phyloP scores from a whole-genome alignment of 2,329 filamentous ascomycete species.

The Purpureocillium lavendulum region DNA sequence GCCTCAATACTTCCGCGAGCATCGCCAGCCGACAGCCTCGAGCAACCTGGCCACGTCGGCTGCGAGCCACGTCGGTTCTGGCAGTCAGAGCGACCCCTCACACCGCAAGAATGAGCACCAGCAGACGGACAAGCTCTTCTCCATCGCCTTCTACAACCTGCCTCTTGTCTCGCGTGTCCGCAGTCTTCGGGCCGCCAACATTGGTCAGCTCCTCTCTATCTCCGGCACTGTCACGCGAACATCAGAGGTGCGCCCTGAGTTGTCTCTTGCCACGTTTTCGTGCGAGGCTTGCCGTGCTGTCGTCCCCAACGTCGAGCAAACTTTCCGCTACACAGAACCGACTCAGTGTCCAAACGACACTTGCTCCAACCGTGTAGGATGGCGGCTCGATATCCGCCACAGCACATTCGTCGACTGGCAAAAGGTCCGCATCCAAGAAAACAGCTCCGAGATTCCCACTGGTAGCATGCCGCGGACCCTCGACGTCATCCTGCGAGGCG shows the following conservation, averaged over 20 bases:
- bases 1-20: slow-evolving; percentile 85
- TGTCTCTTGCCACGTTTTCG: slow-evolving; percentile 85
- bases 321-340: slow-evolving; percentile 94
- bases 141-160: slow-evolving; percentile 87
- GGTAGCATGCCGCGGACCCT: slow-evolving; percentile 98
- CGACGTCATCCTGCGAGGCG: slow-evolving; percentile 91
- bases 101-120: slow-evolving; percentile 83
- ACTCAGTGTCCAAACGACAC: slow-evolving; percentile 85
- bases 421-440: slow-evolving; percentile 96
- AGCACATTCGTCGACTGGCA: slow-evolving; percentile 99
- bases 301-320: slow-evolving; percentile 89
- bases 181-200: slow-evolving; percentile 78
- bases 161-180: slow-evolving; percentile 80
- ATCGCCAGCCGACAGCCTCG: slow-evolving; percentile 74
- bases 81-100: slow-evolving; percentile 56
- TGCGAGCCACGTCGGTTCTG: slow-evolving; percentile 52
- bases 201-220: slow-evolving; percentile 88
- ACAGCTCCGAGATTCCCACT: slow-evolving; percentile 95
- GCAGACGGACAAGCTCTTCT: slow-evolving; percentile 94
- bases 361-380: slow-evolving; percentile 85
- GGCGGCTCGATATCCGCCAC: slow-evolving; percentile 92
- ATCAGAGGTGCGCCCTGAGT: slow-evolving; percentile 89
- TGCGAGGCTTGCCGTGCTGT: slow-evolving; percentile 82
- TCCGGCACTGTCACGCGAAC: slow-evolving; percentile 95
- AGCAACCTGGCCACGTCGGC: slow-evolving; percentile 64